Evolutionary conservation across 305 asterid species (phyloP).

Genomic region (Andrographis paniculata): DNA sequence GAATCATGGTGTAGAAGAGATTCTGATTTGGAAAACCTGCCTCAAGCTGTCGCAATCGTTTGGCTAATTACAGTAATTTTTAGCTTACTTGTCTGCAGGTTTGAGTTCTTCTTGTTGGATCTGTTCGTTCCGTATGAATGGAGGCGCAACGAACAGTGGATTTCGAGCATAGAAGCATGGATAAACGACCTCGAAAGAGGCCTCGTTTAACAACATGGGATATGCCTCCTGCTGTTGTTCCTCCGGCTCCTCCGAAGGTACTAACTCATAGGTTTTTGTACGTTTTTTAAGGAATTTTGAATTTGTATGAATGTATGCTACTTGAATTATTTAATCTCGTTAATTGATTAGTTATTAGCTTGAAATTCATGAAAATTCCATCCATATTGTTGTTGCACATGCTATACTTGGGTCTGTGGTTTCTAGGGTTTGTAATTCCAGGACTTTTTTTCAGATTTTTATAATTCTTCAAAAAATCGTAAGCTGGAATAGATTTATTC

Average conservation of each 20-base stretch:
- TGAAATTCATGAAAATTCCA: not conserved
- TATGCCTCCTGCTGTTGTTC: constrained; percentile 37
- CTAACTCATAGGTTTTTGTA: not conserved
- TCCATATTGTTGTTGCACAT: constrained; percentile 1
- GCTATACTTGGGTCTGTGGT: not conserved
- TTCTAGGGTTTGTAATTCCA: constrained; percentile 8
- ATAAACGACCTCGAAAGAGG: constrained; percentile 65
- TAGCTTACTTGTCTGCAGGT: constrained; percentile 6
- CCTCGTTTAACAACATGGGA: constrained; percentile 82
- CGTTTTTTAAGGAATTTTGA: too few species aligned
- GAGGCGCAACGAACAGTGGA: constrained; percentile 59
- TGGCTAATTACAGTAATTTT: constrained; percentile 5
- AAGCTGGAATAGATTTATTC: not conserved
- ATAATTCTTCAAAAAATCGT: too few species aligned
- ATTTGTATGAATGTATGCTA: constrained; percentile 4
- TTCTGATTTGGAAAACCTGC: not conserved
- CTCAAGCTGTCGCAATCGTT: constrained; percentile 1
- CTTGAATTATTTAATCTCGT: not conserved
- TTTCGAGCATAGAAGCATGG: constrained; percentile 50
- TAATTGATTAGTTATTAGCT: not conserved
- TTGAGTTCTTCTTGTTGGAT: constrained; percentile 11
- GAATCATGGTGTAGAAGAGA: too few species aligned
- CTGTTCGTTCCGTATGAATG: constrained; percentile 26
- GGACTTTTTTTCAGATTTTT: not conserved
- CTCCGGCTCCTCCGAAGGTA: constrained; percentile 56